Conservation (phyloP, 306 rosid species). For the Trifolium subterraneum region DNA sequence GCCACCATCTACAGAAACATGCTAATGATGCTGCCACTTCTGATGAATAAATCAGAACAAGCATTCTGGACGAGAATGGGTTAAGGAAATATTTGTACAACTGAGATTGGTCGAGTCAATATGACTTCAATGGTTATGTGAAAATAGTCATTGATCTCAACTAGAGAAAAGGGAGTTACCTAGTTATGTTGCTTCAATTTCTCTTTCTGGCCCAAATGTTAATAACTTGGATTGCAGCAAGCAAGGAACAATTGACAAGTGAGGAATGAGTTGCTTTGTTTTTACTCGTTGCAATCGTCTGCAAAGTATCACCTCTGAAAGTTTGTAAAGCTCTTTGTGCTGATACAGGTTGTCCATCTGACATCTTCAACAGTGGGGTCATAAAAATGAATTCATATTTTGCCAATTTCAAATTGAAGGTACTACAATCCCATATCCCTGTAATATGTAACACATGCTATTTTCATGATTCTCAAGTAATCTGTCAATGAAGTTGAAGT, state of each 20-base stretch:
- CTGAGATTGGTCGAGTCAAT: constrained; percentile 26
- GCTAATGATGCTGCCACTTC: constrained; percentile 35
- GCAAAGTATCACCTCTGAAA: not conserved
- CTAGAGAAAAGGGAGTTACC: constrained; percentile 24
- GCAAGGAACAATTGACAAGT: not conserved
- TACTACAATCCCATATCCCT: constrained; percentile 7
- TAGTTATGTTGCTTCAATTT: constrained; percentile 15
- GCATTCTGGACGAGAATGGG: constrained; percentile 26
- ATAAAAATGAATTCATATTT: constrained; percentile 1
- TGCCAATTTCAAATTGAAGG: constrained; percentile 16
- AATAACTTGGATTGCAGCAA: constrained; percentile 5
- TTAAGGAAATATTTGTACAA: constrained; percentile 26
- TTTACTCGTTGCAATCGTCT: constrained; percentile 2
- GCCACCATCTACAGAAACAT: constrained; percentile 16
- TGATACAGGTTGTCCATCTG: constrained; percentile 9
- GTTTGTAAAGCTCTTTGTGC: constrained; percentile 5
- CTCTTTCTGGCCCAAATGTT: constrained; percentile 11
- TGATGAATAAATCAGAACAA: constrained; percentile 39
- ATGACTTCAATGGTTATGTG: constrained; percentile 27
- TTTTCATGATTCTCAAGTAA: not conserved
- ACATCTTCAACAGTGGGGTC: not conserved
- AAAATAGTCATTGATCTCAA: constrained; percentile 7
- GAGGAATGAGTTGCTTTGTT: constrained; percentile 6
- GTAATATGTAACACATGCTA: constrained; percentile 1
- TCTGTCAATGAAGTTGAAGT: not conserved